phyloP scores from a whole-genome alignment of 441 rosid genomes.

The Jatropha multifida region DNA sequence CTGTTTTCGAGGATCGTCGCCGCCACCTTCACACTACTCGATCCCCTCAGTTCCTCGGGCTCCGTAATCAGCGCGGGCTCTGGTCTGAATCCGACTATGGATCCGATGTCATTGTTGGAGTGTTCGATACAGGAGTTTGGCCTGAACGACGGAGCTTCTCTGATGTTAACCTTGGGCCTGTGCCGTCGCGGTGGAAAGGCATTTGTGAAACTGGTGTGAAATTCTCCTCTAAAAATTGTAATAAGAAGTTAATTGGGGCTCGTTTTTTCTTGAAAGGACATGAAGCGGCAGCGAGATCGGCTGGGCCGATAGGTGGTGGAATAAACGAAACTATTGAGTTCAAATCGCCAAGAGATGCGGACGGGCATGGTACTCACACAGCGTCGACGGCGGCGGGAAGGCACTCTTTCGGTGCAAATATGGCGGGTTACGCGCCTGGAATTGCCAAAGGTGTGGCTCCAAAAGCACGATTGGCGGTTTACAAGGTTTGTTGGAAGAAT shows the following conservation, averaged over 20 bases:
- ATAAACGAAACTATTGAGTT: constrained; percentile 72
- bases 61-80: constrained; percentile 68
- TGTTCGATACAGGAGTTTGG: constrained; percentile 75
- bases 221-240: constrained; percentile 47
- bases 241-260: constrained; percentile 69
- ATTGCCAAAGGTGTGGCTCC: constrained; percentile 87
- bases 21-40: constrained; percentile 76
- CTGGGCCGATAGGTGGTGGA: constrained; percentile 51
- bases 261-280: constrained; percentile 77
- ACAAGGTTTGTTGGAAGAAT: constrained; percentile 80
- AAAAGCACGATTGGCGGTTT: constrained; percentile 63
- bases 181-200: constrained; percentile 72
- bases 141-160: constrained; percentile 76
- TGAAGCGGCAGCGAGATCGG: constrained; percentile 42
- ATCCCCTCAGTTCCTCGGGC: constrained; percentile 81
- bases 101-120: constrained; percentile 70
- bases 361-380: constrained; percentile 87
- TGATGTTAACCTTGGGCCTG: constrained; percentile 66
- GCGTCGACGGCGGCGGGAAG: constrained; percentile 86
- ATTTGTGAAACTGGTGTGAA: constrained; percentile 49
- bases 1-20: constrained; percentile 61
- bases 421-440: constrained; percentile 74
- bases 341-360: constrained; percentile 80
- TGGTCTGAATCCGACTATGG: constrained; percentile 85
- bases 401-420: constrained; percentile 55